These are phyloP conservation scores for Pythium oligandrum DNA, from an alignment of 352 stramenopile species.

Conservation along the genomic window DNA sequence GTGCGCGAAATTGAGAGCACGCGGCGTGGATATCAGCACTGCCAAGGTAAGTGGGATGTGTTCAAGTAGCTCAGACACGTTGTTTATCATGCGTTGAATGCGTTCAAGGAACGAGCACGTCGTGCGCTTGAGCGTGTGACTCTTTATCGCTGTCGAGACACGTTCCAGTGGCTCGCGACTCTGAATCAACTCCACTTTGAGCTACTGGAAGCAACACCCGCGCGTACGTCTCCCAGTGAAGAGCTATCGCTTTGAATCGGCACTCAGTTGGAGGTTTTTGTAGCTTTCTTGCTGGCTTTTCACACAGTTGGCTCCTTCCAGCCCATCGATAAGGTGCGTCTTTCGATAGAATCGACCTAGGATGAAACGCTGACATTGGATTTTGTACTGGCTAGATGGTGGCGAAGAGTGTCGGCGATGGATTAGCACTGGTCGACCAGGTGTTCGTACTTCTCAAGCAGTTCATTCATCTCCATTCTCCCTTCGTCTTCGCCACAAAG, in stretches of 20 bases:
- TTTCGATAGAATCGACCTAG: neutral
- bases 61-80: too few species aligned
- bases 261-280: too few species aligned
- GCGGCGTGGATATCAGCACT: too few species aligned
- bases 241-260: neutral
- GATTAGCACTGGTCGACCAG: constrained; percentile 52
- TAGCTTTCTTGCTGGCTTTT: constrained; percentile 7
- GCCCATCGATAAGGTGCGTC: constrained; percentile 53
- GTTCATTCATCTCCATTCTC: constrained; percentile 62
- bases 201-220: constrained; percentile 36
- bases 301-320: constrained; percentile 64
- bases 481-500: constrained; percentile 62
- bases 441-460: constrained; percentile 63
- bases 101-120: constrained; percentile 3
- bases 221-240: constrained; percentile 25
- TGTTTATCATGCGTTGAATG: too few species aligned
- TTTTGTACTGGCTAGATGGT: constrained; percentile 31
- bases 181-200: constrained; percentile 70
- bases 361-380: neutral
- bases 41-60: too few species aligned
- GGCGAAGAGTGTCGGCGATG: constrained; percentile 42
- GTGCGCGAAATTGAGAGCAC: too few species aligned
- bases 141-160: constrained; percentile 50
- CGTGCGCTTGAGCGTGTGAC: constrained; percentile 29
- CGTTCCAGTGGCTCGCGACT: constrained; percentile 71